A percentile compares a stretch with the other conserved stretches of the same genome.
phyloP scores from a whole-genome alignment of 352 stramenopile species.

The Phytophthora tentaculata region DNA sequence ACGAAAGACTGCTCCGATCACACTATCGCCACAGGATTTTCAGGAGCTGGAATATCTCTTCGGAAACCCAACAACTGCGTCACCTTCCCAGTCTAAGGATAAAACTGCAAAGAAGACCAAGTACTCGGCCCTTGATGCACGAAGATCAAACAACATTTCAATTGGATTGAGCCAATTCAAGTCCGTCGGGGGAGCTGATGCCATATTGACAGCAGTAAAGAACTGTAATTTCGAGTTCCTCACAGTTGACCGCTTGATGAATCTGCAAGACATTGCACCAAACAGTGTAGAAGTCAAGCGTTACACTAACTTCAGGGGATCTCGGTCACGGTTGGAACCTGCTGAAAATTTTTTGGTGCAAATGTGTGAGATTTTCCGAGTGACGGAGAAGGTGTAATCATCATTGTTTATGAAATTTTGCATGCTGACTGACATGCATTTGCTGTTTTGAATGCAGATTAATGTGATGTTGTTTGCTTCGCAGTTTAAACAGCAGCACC shows the following conservation, averaged over 20 bases:
- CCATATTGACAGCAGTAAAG: conserved; percentile 55
- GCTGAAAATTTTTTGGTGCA: conserved; percentile 75
- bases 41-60: conserved; percentile 68
- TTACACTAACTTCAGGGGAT: conserved; percentile 72
- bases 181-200: conserved; percentile 45
- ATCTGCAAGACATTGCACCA: conserved; percentile 71
- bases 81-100: conserved; percentile 23
- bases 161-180: conserved; percentile 86
- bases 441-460: conserved; percentile 47
- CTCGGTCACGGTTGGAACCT: conserved; percentile 51
- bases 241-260: conserved; percentile 64
- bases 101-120: conserved; percentile 41
- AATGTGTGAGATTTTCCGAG: conserved; percentile 71
- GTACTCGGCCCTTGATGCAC: conserved; percentile 73
- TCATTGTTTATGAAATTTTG: background rate
- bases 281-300: conserved; percentile 70
- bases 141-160: conserved; percentile 81
- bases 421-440: conserved; percentile 1
- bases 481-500: conserved; percentile 70
- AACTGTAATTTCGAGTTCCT: conserved; percentile 67
- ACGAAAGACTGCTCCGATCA: conserved; percentile 72
- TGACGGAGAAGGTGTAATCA: conserved; percentile 63
- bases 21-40: conserved; percentile 73
- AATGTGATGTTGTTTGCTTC: conserved; percentile 67
- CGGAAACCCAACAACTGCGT: conserved; percentile 32